Evolutionary conservation across 2,329 filamentous ascomycete genomes (phyloP), one percentile per base, ranked within the genome.

Genomic region (Fusarium pininemorale): DNA sequence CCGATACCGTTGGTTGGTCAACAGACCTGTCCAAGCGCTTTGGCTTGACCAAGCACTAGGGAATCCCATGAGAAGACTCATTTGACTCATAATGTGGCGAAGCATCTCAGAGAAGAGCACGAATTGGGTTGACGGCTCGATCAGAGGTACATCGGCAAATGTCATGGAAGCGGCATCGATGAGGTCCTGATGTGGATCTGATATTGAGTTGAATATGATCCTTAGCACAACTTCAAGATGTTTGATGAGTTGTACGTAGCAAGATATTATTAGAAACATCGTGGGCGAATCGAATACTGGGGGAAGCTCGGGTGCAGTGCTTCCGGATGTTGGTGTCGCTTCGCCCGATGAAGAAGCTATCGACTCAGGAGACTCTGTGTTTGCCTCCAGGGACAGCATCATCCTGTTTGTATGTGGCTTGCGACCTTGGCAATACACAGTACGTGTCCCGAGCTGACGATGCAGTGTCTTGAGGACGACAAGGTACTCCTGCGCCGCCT

Each of bases 211-310:
- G 44, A 77, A 60, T 30, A 74, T 63, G 24, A 78, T 71, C 16
- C 67, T 67, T 47, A 78, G 53, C 10, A 77, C 32, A 30, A 75
- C 54, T 28, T 81, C 80, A 22, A 79, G 70, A 55, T 77, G 73
- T 14, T 70, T 70, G 56, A 77, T 66, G 32, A 79, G 64, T 32
- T 81, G 79, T 9, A 74, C 68, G 50, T 77, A 80, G 53, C 79
- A 81, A 12, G 80, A 81, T 53, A 80, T 77, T 44, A 80, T 69
- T 28, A 79, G 70, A 35, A 80, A 72, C 50, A 79, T 76, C 4
- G 79, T 79, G 0, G 80, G 66, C 3, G 75, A 73, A 61, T 79
- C 79, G 24, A 76, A 72, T 12, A 58, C 70, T 4, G 68, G 72
- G 47, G 72, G 51, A 18, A 63, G 61, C 57, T 50, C 47, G 15